These are phyloP conservation scores for Lasiosphaeris hirsuta DNA, from an alignment of 495 filamentous ascomycete genomes.

Conservation along the genomic window DNA sequence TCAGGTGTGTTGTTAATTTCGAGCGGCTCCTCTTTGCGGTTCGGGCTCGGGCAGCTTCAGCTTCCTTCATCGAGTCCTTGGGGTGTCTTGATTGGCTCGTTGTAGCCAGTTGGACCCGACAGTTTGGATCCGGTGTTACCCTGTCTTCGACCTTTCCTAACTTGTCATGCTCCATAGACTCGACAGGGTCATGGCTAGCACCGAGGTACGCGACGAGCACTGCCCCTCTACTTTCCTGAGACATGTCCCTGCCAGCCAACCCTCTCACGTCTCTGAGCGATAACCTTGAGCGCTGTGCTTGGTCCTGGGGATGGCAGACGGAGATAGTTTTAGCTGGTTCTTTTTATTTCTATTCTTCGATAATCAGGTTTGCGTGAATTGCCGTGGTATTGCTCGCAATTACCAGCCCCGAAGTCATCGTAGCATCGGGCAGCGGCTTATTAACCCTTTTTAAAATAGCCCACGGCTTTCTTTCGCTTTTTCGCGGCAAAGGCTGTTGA, in stretches of 20 bases:
- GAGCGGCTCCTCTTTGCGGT: neutral
- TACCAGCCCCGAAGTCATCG: too few relatives aligned
- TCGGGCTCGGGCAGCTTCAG: neutral
- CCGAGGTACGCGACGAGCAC: neutral
- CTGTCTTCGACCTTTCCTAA: neutral
- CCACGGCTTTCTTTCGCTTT: too few relatives aligned
- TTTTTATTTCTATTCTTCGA: too few relatives aligned
- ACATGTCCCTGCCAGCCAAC: neutral
- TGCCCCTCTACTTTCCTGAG: neutral
- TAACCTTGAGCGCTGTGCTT: too few relatives aligned
- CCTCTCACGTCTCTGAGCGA: neutral
- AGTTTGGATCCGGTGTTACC: slow-evolving; percentile 8
- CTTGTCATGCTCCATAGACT: neutral
- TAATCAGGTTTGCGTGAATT: too few relatives aligned
- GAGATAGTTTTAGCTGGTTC: too few relatives aligned
- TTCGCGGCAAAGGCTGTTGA: too few relatives aligned
- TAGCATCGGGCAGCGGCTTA: too few relatives aligned
- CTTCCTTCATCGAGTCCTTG: too few relatives aligned
- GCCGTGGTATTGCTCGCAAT: too few relatives aligned
- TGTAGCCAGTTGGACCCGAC: slow-evolving; percentile 2
- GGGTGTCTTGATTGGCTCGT: slow-evolving; percentile 1
- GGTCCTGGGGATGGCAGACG: too few relatives aligned
- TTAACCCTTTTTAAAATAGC: too few relatives aligned
- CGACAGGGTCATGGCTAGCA: neutral
- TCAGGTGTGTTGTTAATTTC: slow-evolving; percentile 6